Conservation (phyloP, 2,329 filamentous ascomycete genomes). For the Clonostachys chloroleuca region DNA sequence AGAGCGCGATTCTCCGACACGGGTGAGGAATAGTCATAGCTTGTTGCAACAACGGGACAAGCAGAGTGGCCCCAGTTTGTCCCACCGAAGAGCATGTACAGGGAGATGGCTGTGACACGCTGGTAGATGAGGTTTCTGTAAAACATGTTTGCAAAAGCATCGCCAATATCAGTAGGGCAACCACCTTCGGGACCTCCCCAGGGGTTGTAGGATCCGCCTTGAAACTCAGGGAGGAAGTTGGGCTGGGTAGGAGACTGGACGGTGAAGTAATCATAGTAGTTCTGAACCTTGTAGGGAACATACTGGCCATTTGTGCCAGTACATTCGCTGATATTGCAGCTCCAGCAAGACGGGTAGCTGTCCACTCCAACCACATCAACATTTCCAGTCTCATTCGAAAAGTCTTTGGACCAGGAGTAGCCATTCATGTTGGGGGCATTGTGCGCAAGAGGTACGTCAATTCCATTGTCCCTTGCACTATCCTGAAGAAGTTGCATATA, state of each 20-base stretch:
- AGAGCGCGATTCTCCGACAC: slow-evolving; percentile 55
- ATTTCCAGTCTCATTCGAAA: slow-evolving; percentile 48
- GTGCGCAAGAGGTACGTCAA: slow-evolving; percentile 50
- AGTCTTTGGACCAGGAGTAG: slow-evolving; percentile 57
- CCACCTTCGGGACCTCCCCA: slow-evolving; percentile 57
- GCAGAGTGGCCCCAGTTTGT: slow-evolving; percentile 60
- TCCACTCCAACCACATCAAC: slow-evolving; percentile 49
- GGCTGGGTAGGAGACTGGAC: slow-evolving; percentile 11
- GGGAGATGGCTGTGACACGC: slow-evolving; percentile 51
- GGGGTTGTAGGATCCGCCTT: slow-evolving; percentile 40
- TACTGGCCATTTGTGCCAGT: slow-evolving; percentile 55
- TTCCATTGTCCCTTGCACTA: slow-evolving; percentile 48
- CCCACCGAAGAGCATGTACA: slow-evolving; percentile 64
- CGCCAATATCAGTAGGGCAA: slow-evolving; percentile 47
- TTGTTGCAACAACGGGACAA: slow-evolving; percentile 52
- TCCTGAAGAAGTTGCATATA: slow-evolving; percentile 56
- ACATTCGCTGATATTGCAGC: slow-evolving; percentile 57
- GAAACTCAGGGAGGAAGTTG: slow-evolving; percentile 5
- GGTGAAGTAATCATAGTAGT: slow-evolving; percentile 22
- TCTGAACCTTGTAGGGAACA: slow-evolving; percentile 42
- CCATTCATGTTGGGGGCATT: slow-evolving; percentile 57
- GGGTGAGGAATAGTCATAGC: slow-evolving; percentile 60
- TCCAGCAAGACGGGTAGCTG: slow-evolving; percentile 55
- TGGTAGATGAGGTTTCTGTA: slow-evolving; percentile 60
- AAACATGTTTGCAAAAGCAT: slow-evolving; percentile 59